Base-by-base conservation (phyloP, 805 yeast genomes). In the Hanseniaspora lindneri region DNA sequence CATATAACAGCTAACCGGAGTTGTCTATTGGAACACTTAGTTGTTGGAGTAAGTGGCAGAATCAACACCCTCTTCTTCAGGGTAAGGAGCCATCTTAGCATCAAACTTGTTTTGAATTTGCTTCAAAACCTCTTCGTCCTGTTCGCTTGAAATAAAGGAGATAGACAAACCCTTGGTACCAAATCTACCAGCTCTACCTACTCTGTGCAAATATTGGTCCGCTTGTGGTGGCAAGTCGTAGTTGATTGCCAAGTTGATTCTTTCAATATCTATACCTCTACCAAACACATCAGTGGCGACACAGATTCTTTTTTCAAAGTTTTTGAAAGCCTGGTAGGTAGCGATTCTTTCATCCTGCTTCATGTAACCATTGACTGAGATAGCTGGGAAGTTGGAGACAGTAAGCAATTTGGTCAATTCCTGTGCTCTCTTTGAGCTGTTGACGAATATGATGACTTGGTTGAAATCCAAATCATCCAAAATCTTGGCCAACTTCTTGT, bases 171-270 rank as follows among this genome's bases (percentile, higher is more conserved):
- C 98, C 73, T 89, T 89, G 65, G 98, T 89, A 74, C 98, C 98
- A 61, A 89, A 89, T 77, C 98, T 88, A 71, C 98, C 98, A 58
- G 98, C 98, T 79, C 98, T 87, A 64, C 98, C 98, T 54, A 89
- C 98, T 74, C 98, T 86, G 74, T 89, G 98, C 66, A 89, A 77
- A 70, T 92, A 89, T 70, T 92, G 96, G 69, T 89, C 97, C 55
- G 97, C 95, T 72, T 88, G 96, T 56, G 69, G 73, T 59, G 98
- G 96, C 73, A 89, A 72, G 70, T 89, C 98, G 69, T 89, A 89
- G 75, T 89, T 92, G 74, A 89, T 87, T 54, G 98, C 98, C 66
- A 89, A 72, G 71, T 89, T 89, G 70, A 89, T 89, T 73, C 98
- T 86, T 76, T 89, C 98, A 58, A 89, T 89, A 77, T 89, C 98